Conservation (phyloP, 345 rosid species). For the Pistacia integerrima region DNA sequence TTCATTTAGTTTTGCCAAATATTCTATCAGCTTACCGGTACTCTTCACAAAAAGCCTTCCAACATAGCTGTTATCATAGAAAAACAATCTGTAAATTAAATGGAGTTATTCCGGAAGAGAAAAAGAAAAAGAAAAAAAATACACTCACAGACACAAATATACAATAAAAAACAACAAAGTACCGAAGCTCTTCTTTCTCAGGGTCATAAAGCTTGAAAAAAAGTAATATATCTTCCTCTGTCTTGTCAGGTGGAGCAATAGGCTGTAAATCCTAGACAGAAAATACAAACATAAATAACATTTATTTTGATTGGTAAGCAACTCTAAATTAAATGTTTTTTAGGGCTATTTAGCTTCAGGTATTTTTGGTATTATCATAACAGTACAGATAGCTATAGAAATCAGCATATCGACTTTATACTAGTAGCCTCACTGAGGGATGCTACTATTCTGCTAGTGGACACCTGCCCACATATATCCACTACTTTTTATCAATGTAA, state of each 20-base stretch:
- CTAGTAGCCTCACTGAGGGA: too few relatives aligned
- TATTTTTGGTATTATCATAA: too few relatives aligned
- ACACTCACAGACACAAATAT: neutral
- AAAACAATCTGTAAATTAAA: conserved; percentile 10
- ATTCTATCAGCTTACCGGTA: conserved; percentile 55
- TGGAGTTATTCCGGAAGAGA: neutral
- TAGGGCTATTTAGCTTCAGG: too few relatives aligned
- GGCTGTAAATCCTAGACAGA: conserved; percentile 55
- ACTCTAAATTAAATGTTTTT: too few relatives aligned
- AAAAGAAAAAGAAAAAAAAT: neutral
- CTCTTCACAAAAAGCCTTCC: conserved; percentile 74
- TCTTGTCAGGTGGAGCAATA: conserved; percentile 54
- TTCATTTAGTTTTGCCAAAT: conserved; percentile 59
- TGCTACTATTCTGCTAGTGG: neutral
- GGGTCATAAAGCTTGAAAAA: conserved; percentile 80
- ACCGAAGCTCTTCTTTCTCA: conserved; percentile 62
- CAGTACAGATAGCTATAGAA: too few relatives aligned
- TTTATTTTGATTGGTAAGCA: neutral
- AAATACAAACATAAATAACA: conserved; percentile 14
- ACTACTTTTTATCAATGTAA: neutral
- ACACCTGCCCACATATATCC: neutral
- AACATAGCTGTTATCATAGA: conserved; percentile 41
- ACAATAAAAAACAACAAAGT: conserved; percentile 14
- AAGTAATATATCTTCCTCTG: conserved; percentile 66
- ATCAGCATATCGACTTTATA: too few relatives aligned